phyloP scores from a whole-genome alignment of 2,329 filamentous ascomycete species.

The Thielaviopsis euricoi region DNA sequence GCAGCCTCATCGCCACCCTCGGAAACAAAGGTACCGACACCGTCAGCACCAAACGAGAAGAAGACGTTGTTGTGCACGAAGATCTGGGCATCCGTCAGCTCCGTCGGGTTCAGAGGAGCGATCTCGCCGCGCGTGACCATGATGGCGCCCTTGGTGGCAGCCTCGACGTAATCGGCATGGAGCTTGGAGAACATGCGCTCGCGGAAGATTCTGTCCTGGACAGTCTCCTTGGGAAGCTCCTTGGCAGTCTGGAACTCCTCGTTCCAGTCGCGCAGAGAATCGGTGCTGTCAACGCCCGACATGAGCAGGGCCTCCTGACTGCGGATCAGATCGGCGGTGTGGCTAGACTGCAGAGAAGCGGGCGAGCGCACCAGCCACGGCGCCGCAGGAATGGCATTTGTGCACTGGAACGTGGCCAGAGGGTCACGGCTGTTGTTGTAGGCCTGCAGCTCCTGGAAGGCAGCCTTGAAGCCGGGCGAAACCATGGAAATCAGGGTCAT shows the following conservation, averaged over 20 bases:
- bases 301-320: constrained; percentile 88
- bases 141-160: constrained; percentile 78
- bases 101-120: constrained; percentile 84
- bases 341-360: constrained; percentile 46
- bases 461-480: constrained; percentile 64
- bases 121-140: constrained; percentile 87
- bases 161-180: constrained; percentile 95
- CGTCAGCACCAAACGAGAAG: constrained; percentile 95
- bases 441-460: constrained; percentile 67
- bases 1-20: constrained; percentile 96
- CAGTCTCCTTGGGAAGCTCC: constrained; percentile 81
- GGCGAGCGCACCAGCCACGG: constrained; percentile 75
- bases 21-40: constrained; percentile 88
- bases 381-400: constrained; percentile 79
- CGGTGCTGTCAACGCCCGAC: constrained; percentile 79
- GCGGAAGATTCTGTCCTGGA: constrained; percentile 90
- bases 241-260: constrained; percentile 96
- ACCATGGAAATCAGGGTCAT: constrained; percentile 61
- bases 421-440: constrained; percentile 75
- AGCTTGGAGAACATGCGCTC: constrained; percentile 89
- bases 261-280: constrained; percentile 95
- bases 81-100: constrained; percentile 83
- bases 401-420: constrained; percentile 84
- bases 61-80: constrained; percentile 99
- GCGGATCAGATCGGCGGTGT: constrained; percentile 70